A percentile compares a stretch with the other conserved stretches of the same genome.
phyloP scores from a whole-genome alignment of 2,329 filamentous ascomycete species.

The Neodidymelliopsis sp. region DNA sequence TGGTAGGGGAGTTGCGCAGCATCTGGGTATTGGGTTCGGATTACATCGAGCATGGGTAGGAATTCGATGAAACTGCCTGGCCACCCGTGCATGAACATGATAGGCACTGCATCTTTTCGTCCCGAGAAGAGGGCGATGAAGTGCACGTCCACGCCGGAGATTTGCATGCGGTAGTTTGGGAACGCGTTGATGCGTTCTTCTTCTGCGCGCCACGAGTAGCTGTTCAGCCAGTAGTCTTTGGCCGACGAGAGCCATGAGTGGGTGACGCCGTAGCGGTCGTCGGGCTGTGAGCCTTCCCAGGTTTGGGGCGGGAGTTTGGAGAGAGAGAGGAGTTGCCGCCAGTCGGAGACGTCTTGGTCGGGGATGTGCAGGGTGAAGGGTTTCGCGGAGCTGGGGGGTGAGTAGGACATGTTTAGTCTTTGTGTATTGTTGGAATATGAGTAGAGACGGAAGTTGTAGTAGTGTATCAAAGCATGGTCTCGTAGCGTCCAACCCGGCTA shows the following conservation, averaged over 20 bases:
- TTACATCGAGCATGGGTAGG: conserved; percentile 57
- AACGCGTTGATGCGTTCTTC: conserved; percentile 60
- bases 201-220: conserved; percentile 47
- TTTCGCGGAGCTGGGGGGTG: conserved; percentile 38
- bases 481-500: too few species aligned
- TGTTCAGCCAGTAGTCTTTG: conserved; percentile 50
- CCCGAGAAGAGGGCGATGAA: conserved; percentile 65
- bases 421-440: too few species aligned
- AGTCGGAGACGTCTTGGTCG: conserved; percentile 44
- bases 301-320: conserved; percentile 43
- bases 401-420: conserved; percentile 39
- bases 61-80: conserved; percentile 66
- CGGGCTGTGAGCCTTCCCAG: conserved; percentile 40
- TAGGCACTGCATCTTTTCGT: conserved; percentile 60
- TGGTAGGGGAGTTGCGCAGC: conserved; percentile 65
- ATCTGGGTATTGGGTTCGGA: conserved; percentile 60
- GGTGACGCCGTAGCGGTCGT: conserved; percentile 39
- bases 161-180: conserved; percentile 58
- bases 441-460: too few species aligned
- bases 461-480: too few species aligned
- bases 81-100: conserved; percentile 66
- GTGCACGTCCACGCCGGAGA: conserved; percentile 58
- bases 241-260: conserved; percentile 45
- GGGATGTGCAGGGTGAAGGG: conserved; percentile 45
- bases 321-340: conserved; percentile 47